Evolutionary conservation across 768 basidiomycete genomes (phyloP).

Genomic region (Exsudoporus frostii): DNA sequence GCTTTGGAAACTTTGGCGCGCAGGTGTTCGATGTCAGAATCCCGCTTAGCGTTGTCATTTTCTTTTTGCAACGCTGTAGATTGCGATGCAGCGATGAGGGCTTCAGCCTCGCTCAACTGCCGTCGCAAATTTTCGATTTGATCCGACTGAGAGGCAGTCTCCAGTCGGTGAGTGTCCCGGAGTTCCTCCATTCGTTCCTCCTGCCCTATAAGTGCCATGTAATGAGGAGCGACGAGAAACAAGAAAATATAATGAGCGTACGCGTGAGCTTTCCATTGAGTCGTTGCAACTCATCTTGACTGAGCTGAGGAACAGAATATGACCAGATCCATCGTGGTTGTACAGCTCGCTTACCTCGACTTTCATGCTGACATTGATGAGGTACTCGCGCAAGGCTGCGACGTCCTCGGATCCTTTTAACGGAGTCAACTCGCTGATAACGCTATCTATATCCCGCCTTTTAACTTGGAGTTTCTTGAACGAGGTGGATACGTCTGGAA

Average conservation of each 20-base stretch:
- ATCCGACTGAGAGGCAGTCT: constrained; percentile 73
- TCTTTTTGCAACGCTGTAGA: constrained; percentile 45
- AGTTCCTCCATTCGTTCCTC: constrained; percentile 83
- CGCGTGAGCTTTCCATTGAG: constrained; percentile 70
- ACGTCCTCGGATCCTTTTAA: constrained; percentile 62
- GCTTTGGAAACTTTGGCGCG: constrained; percentile 59
- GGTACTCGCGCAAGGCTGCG: constrained; percentile 68
- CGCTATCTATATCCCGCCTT: constrained; percentile 60
- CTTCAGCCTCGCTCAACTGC: constrained; percentile 70
- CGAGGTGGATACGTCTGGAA: constrained; percentile 72
- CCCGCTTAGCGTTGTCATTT: constrained; percentile 47
- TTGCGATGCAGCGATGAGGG: constrained; percentile 60
- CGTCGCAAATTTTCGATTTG: constrained; percentile 67
- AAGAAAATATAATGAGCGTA: constrained; percentile 39
- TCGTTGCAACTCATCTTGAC: constrained; percentile 76
- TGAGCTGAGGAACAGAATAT: constrained; percentile 41
- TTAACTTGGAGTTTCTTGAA: constrained; percentile 75
- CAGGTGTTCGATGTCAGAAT: constrained; percentile 56
- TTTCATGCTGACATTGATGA: constrained; percentile 64
- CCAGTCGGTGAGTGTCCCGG: constrained; percentile 76
- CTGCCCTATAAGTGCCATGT: constrained; percentile 53
- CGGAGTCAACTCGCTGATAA: constrained; percentile 71
- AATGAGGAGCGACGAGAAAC: not conserved
- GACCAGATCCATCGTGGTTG: not conserved
- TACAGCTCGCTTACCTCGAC: constrained; percentile 52